Evolutionary conservation across 73 alveolate genomes (phyloP).

Genomic region (Blepharisma stoltei): DNA sequence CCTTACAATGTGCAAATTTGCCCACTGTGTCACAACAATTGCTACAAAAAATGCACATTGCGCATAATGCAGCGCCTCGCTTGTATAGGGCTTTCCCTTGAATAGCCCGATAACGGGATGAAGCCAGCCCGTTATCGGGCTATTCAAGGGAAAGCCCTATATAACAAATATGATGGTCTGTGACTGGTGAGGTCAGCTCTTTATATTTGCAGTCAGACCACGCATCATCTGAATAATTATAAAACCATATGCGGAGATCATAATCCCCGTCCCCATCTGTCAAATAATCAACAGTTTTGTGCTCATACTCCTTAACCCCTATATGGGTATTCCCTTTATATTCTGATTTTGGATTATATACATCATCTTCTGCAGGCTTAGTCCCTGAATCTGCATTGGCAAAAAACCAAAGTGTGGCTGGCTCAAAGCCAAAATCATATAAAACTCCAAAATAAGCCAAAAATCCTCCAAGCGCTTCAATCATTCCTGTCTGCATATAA

Average conservation of each 20-base stretch:
- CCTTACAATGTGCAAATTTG: constrained; percentile 62
- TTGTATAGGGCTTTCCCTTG: too few relatives aligned
- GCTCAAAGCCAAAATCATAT: constrained; percentile 84
- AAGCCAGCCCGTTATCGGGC: too few relatives aligned
- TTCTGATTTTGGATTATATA: constrained; percentile 28
- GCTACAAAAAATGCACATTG: constrained; percentile 71
- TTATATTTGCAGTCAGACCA: too few relatives aligned
- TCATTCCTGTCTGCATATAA: constrained; percentile 66
- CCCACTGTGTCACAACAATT: constrained; percentile 61
- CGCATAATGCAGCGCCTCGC: constrained; percentile 79
- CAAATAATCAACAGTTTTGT: neutral
- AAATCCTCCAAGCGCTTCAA: constrained; percentile 77
- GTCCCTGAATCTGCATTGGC: neutral
- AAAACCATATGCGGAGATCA: constrained; percentile 28
- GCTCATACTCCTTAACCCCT: constrained; percentile 19
- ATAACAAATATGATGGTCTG: constrained; percentile 46
- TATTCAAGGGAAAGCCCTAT: too few relatives aligned
- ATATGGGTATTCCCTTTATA: constrained; percentile 34
- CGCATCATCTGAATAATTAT: neutral
- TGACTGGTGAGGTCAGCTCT: neutral
- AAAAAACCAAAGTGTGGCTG: constrained; percentile 15
- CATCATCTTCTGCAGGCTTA: constrained; percentile 37
- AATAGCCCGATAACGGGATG: too few relatives aligned
- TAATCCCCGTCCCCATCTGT: constrained; percentile 6
- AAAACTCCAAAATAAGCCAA: constrained; percentile 71